Percentiles rank a stretch among this genome's conserved stretches.
These are phyloP conservation scores for Colletotrichum filicis DNA, from an alignment of 2,329 filamentous ascomycete genomes.

Conservation along the genomic window DNA sequence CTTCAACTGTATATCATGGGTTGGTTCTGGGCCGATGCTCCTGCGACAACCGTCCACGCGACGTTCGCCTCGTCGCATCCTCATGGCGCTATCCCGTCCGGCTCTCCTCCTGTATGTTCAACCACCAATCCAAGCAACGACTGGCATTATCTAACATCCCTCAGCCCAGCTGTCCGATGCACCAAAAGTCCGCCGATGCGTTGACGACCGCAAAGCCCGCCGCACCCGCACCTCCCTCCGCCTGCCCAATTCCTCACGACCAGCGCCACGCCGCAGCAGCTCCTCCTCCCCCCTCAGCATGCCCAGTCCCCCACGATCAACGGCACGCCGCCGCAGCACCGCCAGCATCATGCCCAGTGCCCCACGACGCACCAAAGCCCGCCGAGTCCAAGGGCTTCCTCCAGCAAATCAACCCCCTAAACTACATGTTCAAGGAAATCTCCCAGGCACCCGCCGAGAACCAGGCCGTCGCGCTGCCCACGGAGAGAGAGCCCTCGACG, in stretches of 20 bases:
- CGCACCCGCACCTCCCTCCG: conserved; percentile 38
- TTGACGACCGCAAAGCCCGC: conserved; percentile 48
- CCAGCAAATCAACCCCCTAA: conserved; percentile 75
- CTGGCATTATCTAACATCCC: conserved; percentile 37
- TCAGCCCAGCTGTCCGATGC: conserved; percentile 68
- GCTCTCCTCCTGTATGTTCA: conserved; percentile 53
- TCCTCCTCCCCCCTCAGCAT: conserved; percentile 42
- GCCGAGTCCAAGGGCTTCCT: conserved; percentile 57
- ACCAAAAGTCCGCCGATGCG: conserved; percentile 62
- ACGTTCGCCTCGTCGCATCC: conserved; percentile 36
- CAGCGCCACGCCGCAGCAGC: conserved; percentile 33
- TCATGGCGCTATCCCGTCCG: conserved; percentile 35
- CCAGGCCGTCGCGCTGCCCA: conserved; percentile 80
- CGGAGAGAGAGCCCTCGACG: conserved; percentile 84
- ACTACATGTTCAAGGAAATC: conserved; percentile 93
- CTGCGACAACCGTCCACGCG: conserved; percentile 42
- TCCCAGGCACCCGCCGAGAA: conserved; percentile 81
- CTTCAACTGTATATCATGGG: conserved; percentile 56
- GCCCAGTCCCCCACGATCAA: conserved; percentile 43
- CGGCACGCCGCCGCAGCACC: conserved; percentile 39
- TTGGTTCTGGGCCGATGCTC: conserved; percentile 71
- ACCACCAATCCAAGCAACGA: not conserved
- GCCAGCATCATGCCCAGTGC: conserved; percentile 57
- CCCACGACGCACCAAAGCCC: conserved; percentile 48
- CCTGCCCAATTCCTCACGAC: conserved; percentile 46